phyloP scores from a whole-genome alignment of 192 early-diverging fungal species.

The Coemansia sp. region DNA sequence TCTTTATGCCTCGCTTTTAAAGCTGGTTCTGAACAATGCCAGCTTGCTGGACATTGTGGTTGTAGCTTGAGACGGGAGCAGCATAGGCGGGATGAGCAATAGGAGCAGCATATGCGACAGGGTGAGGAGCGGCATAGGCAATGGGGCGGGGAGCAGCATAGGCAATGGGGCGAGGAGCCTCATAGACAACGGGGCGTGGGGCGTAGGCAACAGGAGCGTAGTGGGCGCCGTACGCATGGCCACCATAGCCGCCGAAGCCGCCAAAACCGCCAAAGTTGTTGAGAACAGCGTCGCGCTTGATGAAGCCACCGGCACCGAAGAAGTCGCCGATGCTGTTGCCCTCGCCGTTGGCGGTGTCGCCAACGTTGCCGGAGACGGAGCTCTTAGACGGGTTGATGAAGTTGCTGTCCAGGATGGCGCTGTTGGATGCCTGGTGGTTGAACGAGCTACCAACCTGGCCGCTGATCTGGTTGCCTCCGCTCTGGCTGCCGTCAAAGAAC shows the following conservation, averaged over 20 bases:
- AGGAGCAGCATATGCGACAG: constrained; percentile 2
- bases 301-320: constrained; percentile 2
- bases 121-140: constrained; percentile 6
- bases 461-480: constrained; percentile 35
- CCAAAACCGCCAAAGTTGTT: constrained; percentile 26
- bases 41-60: constrained; percentile 44
- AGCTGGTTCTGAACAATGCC: constrained; percentile 51
- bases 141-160: neutral
- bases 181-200: neutral
- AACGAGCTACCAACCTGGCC: constrained; percentile 27
- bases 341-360: constrained; percentile 25
- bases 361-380: constrained; percentile 17
- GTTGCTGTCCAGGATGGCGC: constrained; percentile 27
- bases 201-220: constrained; percentile 13
- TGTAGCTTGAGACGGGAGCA: constrained; percentile 9
- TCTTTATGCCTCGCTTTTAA: constrained; percentile 23
- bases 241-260: constrained; percentile 5
- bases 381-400: constrained; percentile 20
- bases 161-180: constrained; percentile 6
- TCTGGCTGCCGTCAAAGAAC: constrained; percentile 18
- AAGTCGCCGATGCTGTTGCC: constrained; percentile 28
- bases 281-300: constrained; percentile 22
- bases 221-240: neutral
- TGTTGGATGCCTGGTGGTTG: constrained; percentile 21
- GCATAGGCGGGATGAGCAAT: neutral